These are phyloP conservation scores for Tulasnella sp. DNA, from an alignment of 768 basidiomycete genomes.

Conservation along the genomic window DNA sequence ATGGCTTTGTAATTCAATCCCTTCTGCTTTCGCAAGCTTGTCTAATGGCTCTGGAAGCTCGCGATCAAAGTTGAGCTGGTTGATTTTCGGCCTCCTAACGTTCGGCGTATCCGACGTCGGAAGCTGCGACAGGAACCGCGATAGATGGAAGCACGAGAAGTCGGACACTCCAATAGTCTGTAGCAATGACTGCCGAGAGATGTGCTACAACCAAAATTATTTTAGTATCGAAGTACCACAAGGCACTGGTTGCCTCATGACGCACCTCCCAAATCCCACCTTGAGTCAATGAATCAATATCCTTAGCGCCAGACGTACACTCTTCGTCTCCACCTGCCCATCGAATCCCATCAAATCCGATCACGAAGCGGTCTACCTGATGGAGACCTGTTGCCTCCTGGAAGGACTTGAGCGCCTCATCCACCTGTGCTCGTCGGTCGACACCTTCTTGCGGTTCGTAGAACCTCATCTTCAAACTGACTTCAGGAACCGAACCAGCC, in stretches of 20 bases:
- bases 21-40: slow-evolving; percentile 12
- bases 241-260: not conserved
- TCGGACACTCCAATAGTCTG: slow-evolving; percentile 16
- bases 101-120: not conserved
- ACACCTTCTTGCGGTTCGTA: slow-evolving; percentile 9
- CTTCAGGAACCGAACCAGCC: slow-evolving; percentile 4
- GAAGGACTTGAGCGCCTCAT: slow-evolving; percentile 14
- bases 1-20: slow-evolving; percentile 14
- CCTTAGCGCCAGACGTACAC: slow-evolving; percentile 6
- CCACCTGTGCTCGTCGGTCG: slow-evolving; percentile 9
- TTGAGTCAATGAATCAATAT: slow-evolving; percentile 8
- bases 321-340: slow-evolving; percentile 17
- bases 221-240: not conserved
- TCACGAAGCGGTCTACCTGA: slow-evolving; percentile 12
- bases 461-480: slow-evolving; percentile 18
- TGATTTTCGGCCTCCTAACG: not conserved
- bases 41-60: slow-evolving; percentile 10
- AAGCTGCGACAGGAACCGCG: not conserved
- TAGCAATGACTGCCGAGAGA: slow-evolving; percentile 11
- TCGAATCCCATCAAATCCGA: slow-evolving; percentile 13
- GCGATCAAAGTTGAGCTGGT: slow-evolving; percentile 19
- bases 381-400: slow-evolving; percentile 17
- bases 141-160: slow-evolving; percentile 13
- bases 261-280: slow-evolving; percentile 15
- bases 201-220: not conserved